Base-by-base conservation (phyloP, 495 filamentous ascomycete genomes). In the Geopyxis carbonaria region DNA sequence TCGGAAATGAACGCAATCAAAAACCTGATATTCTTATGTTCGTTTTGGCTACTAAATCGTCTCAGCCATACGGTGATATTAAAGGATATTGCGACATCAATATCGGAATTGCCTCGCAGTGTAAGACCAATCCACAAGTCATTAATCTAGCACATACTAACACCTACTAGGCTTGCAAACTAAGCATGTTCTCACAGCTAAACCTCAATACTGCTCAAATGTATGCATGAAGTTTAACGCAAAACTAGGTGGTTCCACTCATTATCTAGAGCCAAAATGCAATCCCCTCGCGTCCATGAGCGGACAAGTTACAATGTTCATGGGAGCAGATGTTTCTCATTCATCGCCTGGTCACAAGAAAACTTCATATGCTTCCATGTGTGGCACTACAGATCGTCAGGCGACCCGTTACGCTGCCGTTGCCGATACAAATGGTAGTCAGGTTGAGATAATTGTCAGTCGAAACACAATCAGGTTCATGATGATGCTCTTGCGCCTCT, bases 201-300 rank as follows among this genome's bases (percentile, higher is more conserved):
- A 73, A 11, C 61, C 62, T 0, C 86, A 95, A 57, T 93, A 93
- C 58, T 67, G 73, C 43, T 86, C 79, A 2, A 94, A 94, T 50
- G 78, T 93, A 19, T 63, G 69, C 34, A 84, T 94, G 80, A 97
- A 97, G 59, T 68, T 97, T 40, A 94, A 95, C 50, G 77, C 80
- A 11, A 97, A 94, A 61, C 72, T 93, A n/a, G 89, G 89, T 23
- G 89, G 89, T 11, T 63, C 69, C 4, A 92, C 80, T 11, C 61
- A 40, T n/a, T 56, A 48, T 13, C 44, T 45, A 3, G 45, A 55
- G 11, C 42, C 44, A n/a, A 22, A 11, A 7, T 24, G 38, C 20
- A 22, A 45, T 8, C 48, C 50, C 3, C 46, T 59, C 0, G 63
- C 61, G 40, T 66, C 75, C 34, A n/a, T n/a, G n/a, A 39, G 30